Conservation (phyloP, 179 eudicot species). For the Spinacia oleracea region DNA sequence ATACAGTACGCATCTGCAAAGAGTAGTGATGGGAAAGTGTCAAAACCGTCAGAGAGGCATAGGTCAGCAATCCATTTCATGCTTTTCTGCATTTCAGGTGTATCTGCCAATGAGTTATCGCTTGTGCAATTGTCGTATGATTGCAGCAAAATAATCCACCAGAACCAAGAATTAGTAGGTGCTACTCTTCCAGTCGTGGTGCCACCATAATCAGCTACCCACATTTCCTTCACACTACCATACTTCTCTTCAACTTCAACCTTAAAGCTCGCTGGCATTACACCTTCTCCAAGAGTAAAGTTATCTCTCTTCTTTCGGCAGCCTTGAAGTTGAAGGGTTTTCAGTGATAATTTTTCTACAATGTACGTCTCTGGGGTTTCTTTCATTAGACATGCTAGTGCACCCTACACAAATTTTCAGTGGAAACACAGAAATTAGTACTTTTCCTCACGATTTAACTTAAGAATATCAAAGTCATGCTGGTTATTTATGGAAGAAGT, state of each 20-base stretch:
- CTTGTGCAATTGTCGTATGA: constrained; percentile 84
- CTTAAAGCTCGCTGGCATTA: constrained; percentile 93
- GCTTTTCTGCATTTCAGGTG: constrained; percentile 76
- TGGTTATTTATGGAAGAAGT: background rate
- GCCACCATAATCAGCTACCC: constrained; percentile 84
- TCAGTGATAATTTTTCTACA: constrained; percentile 71
- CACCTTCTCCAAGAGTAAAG: constrained; percentile 86
- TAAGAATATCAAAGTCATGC: background rate
- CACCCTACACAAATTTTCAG: constrained; percentile 47
- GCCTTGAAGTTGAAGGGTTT: constrained; percentile 72
- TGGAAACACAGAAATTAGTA: background rate
- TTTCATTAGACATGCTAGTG: constrained; percentile 80
- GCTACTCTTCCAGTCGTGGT: no score
- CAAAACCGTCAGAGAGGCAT: constrained; percentile 83
- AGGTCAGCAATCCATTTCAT: constrained; percentile 65
- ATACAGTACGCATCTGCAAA: constrained; percentile 89
- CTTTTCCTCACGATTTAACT: background rate
- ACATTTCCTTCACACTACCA: constrained; percentile 52
- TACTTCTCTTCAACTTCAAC: no score
- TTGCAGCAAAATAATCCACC: constrained; percentile 85
- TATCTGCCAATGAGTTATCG: constrained; percentile 66
- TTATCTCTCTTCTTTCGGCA: constrained; percentile 76
- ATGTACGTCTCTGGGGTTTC: constrained; percentile 65
- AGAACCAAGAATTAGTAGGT: constrained; percentile 87
- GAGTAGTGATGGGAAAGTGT: constrained; percentile 81